These are phyloP conservation scores for Petasospora fabianii DNA, from an alignment of 1,139 yeast species.

Conservation along the genomic window DNA sequence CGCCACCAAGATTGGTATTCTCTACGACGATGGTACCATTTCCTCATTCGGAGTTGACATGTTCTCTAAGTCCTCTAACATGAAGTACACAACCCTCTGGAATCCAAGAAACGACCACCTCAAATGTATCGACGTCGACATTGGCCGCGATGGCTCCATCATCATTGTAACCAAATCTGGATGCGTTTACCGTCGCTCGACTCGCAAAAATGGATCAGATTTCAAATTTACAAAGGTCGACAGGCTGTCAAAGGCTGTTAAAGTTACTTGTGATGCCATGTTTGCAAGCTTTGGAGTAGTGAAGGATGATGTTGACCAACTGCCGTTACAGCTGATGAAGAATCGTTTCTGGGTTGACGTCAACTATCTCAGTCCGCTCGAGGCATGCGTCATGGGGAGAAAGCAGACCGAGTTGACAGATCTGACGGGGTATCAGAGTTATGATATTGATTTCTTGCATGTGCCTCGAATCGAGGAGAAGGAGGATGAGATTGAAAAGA, in stretches of 20 bases:
- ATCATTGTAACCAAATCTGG: slow-evolving; percentile 68
- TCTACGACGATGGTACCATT: slow-evolving; percentile 52
- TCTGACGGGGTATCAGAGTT: slow-evolving; percentile 7
- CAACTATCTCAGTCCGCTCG: slow-evolving; percentile 45
- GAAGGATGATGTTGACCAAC: slow-evolving; percentile 55
- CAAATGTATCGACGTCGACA: slow-evolving; percentile 58
- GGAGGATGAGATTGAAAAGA: slow-evolving; percentile 19
- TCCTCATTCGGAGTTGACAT: slow-evolving; percentile 36
- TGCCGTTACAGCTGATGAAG: slow-evolving; percentile 47
- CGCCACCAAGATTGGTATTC: slow-evolving; percentile 35
- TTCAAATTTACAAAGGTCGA: slow-evolving; percentile 56
- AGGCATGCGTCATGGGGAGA: slow-evolving; percentile 20
- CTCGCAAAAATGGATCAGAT: slow-evolving; percentile 32
- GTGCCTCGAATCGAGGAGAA: slow-evolving; percentile 14
- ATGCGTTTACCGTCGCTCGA: slow-evolving; percentile 47
- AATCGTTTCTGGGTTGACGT: slow-evolving; percentile 48
- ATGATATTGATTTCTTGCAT: slow-evolving; percentile 16
- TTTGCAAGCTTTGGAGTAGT: slow-evolving; percentile 70
- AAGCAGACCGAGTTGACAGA: slow-evolving; percentile 19
- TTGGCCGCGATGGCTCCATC: slow-evolving; percentile 66
- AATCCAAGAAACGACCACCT: slow-evolving; percentile 49
- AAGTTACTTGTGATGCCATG: slow-evolving; percentile 62
- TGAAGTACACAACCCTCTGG: slow-evolving; percentile 47
- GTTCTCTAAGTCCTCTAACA: slow-evolving; percentile 27
- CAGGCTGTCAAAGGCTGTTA: slow-evolving; percentile 48